Percentiles rank a stretch among this genome's conserved stretches.
Conservation (phyloP, 1,284 basidiomycete species). For the Naganishia liquefaciens region DNA sequence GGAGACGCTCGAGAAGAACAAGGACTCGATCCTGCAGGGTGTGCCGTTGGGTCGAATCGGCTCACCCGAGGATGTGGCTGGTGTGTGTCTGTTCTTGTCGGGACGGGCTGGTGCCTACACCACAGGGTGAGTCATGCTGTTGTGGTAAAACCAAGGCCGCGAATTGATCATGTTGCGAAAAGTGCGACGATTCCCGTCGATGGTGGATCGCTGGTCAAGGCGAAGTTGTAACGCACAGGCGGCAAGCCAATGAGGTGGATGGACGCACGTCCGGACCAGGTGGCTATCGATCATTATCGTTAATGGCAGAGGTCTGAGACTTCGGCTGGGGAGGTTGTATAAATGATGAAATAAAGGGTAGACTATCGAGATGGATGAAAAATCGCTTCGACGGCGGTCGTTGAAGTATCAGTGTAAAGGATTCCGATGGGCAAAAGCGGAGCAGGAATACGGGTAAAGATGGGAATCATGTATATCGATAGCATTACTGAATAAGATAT, state of each 20-base stretch:
- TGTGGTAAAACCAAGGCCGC: neutral
- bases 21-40: constrained; percentile 57
- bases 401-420: too few species aligned
- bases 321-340: too few species aligned
- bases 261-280: neutral
- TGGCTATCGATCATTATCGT: neutral
- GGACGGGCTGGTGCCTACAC: constrained; percentile 65
- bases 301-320: too few species aligned
- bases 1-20: constrained; percentile 59
- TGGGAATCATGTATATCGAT: neutral
- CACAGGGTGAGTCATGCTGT: constrained; percentile 59
- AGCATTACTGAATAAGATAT: neutral
- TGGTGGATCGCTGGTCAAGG: constrained; percentile 58
- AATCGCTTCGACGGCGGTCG: too few species aligned
- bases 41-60: constrained; percentile 65
- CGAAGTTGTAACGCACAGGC: constrained; percentile 29
- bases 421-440: too few species aligned
- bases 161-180: neutral
- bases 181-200: constrained; percentile 64
- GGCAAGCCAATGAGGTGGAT: neutral
- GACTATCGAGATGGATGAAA: too few species aligned
- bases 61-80: constrained; percentile 64
- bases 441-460: too few species aligned
- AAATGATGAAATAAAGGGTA: too few species aligned
- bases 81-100: constrained; percentile 64